Evolutionary conservation across 345 rosid genomes (phyloP).

Genomic region (Balakata baccata): DNA sequence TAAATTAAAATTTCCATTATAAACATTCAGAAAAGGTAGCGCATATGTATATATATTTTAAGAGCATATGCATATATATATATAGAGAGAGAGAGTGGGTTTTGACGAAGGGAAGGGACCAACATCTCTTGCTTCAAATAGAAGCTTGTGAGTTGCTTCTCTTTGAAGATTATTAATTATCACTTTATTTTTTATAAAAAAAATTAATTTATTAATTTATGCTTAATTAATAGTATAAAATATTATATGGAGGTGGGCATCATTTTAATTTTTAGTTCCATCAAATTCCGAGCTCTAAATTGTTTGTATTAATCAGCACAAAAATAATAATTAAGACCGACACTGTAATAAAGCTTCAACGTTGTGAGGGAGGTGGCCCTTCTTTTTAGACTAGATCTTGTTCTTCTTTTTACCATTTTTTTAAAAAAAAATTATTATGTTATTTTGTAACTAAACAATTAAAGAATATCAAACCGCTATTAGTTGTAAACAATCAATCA

Average conservation of each 20-base stretch:
- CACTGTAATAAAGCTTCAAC: conserved; percentile 34
- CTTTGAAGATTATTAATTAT: conserved; percentile 7
- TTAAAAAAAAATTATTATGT: not conserved
- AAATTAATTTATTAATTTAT: not conserved
- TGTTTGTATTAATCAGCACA: conserved; percentile 12
- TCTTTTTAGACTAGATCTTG: conserved; percentile 43
- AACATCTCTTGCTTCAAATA: conserved; percentile 56
- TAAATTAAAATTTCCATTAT: not conserved
- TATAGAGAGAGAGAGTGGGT: not conserved
- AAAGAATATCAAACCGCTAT: no score
- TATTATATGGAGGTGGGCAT: not conserved
- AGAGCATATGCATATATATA: no score
- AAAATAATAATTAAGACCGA: conserved; percentile 17
- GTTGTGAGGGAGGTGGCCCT: conserved; percentile 32
- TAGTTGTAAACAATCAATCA: no score
- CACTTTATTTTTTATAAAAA: not conserved
- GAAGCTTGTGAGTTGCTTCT: conserved; percentile 31
- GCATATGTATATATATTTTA: no score
- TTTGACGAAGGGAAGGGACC: conserved; percentile 16
- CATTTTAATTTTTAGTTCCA: conserved; percentile 12
- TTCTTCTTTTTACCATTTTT: conserved; percentile 3
- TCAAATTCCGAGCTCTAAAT: conserved; percentile 37
- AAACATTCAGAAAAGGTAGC: not conserved
- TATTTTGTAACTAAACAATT: no score
- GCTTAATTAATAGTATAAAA: not conserved